Evolutionary conservation across 2,329 filamentous ascomycete species (phyloP).

Genomic region (Aspergillus intermedius): DNA sequence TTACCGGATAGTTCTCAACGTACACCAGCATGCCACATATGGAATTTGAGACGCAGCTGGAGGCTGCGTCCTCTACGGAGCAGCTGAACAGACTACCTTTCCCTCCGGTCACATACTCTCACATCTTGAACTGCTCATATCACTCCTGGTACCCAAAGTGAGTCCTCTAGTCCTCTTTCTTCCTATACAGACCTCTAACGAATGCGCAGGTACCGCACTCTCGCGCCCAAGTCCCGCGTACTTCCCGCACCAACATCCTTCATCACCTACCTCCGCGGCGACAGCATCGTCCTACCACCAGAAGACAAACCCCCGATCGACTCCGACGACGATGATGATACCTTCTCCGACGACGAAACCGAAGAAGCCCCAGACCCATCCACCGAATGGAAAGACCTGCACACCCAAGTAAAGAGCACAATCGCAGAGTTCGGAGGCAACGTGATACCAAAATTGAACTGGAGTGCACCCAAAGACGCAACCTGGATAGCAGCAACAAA

Average conservation of each 20-base stretch:
- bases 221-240: constrained; percentile 79
- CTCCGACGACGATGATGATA: constrained; percentile 46
- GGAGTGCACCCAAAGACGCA: constrained; percentile 94
- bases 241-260: constrained; percentile 71
- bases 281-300: constrained; percentile 75
- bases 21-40: constrained; percentile 22
- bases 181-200: constrained; percentile 7
- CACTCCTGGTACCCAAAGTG: constrained; percentile 73
- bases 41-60: constrained; percentile 14
- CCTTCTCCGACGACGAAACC: constrained; percentile 46
- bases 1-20: not conserved
- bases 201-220: constrained; percentile 60
- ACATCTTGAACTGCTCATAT: constrained; percentile 92
- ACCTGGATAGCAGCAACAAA: constrained; percentile 85
- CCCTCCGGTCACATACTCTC: constrained; percentile 72
- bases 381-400: constrained; percentile 59
- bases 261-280: constrained; percentile 78
- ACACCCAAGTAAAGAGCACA: constrained; percentile 66
- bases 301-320: constrained; percentile 29
- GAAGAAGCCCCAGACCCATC: constrained; percentile 54
- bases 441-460: constrained; percentile 91
- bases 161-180: constrained; percentile 39
- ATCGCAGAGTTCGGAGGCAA: constrained; percentile 78
- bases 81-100: constrained; percentile 54
- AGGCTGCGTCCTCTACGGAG: constrained; percentile 10